Percentiles rank a stretch among this genome's conserved stretches.
phyloP scores from a whole-genome alignment of 805 yeast species.

The Yarrowia keelungensis region DNA sequence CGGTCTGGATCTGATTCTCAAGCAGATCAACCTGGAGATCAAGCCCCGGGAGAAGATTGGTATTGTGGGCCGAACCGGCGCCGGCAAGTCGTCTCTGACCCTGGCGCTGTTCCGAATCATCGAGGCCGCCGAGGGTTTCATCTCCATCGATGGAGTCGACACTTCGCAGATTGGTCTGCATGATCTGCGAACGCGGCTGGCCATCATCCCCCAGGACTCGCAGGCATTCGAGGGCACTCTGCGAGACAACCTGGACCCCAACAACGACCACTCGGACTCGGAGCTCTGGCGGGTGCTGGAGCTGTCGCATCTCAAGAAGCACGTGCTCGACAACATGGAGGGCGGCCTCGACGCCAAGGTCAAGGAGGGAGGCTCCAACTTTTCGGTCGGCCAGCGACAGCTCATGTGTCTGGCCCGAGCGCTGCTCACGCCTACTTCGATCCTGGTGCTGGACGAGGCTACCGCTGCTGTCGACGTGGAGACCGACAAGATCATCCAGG shows the following conservation, averaged over 20 bases:
- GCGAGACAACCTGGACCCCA: slow-evolving; percentile 88
- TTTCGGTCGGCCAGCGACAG: slow-evolving; percentile 90
- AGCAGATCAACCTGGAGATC: slow-evolving; percentile 67
- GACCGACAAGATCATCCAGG: slow-evolving; percentile 80
- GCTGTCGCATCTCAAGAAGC: slow-evolving; percentile 76
- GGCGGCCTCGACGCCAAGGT: slow-evolving; percentile 64
- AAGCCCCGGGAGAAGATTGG: slow-evolving; percentile 85
- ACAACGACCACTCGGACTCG: slow-evolving; percentile 69
- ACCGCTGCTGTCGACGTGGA: slow-evolving; percentile 89
- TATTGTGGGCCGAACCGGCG: slow-evolving; percentile 97
- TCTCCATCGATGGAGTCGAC: slow-evolving; percentile 72
- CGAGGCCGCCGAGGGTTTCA: slow-evolving; percentile 74
- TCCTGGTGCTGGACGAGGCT: slow-evolving; percentile 87
- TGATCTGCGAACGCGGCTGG: slow-evolving; percentile 76
- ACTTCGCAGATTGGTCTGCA: slow-evolving; percentile 72
- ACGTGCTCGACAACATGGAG: slow-evolving; percentile 58
- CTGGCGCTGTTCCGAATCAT: slow-evolving; percentile 84
- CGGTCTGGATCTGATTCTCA: slow-evolving; percentile 79
- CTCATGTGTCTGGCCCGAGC: slow-evolving; percentile 85
- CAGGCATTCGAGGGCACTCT: slow-evolving; percentile 89
- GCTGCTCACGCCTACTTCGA: slow-evolving; percentile 72
- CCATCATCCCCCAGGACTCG: slow-evolving; percentile 93
- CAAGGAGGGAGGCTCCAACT: slow-evolving; percentile 81
- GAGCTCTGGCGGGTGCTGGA: slow-evolving; percentile 83
- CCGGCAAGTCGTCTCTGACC: slow-evolving; percentile 89